Conservation (phyloP, 306 rosid species). For the Castanospermum australe region DNA sequence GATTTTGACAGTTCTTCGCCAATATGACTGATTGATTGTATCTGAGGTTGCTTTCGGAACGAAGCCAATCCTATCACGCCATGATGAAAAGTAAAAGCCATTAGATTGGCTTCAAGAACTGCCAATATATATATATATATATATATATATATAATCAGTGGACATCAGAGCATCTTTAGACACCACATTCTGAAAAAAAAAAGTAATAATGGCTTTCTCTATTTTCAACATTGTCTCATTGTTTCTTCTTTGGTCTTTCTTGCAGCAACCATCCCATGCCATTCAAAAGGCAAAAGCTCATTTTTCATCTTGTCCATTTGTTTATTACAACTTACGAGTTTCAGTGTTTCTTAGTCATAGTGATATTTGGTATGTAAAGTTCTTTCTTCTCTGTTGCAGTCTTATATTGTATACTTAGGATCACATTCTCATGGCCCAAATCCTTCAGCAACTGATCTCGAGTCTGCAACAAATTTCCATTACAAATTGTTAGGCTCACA, state of each 20-base stretch:
- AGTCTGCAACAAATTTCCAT: constrained; percentile 37
- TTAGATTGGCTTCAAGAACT: neutral
- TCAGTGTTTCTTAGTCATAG: neutral
- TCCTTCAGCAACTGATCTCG: constrained; percentile 38
- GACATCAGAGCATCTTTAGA: neutral
- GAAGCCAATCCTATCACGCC: neutral
- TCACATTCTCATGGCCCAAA: constrained; percentile 52
- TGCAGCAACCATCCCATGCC: constrained; percentile 27
- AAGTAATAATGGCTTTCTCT: constrained; percentile 26
- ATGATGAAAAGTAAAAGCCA: neutral
- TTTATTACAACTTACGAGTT: neutral
- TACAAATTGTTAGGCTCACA: constrained; percentile 39
- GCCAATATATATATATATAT: no score
- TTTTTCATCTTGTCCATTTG: neutral
- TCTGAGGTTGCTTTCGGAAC: constrained; percentile 10
- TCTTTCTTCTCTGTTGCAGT: constrained; percentile 32
- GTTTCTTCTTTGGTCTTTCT: constrained; percentile 15
- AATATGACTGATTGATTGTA: neutral
- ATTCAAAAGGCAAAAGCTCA: constrained; percentile 16
- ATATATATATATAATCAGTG: neutral
- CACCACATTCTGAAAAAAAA: neutral
- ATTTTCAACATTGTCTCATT: constrained; percentile 14
- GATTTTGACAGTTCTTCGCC: neutral
- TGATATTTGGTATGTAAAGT: neutral
- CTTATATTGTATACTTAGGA: constrained; percentile 61